Percentiles rank a stretch among this genome's conserved stretches.
phyloP scores from a whole-genome alignment of 768 basidiomycete species.

The Sutorius australiensis region DNA sequence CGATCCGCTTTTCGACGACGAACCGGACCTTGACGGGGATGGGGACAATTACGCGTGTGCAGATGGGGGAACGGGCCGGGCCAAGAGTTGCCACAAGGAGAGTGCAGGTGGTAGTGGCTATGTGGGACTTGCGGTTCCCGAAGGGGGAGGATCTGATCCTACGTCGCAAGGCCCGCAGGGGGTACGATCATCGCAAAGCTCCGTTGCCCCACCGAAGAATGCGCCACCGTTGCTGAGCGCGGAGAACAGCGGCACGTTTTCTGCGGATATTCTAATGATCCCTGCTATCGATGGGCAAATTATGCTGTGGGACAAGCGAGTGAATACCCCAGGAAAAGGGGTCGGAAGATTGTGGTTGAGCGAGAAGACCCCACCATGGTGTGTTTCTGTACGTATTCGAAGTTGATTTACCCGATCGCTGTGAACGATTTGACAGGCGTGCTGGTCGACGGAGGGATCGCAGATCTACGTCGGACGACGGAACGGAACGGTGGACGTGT shows the following conservation, averaged over 20 bases:
- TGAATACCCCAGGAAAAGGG: conserved; percentile 57
- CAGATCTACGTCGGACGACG: conserved; percentile 90
- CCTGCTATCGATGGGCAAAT: conserved; percentile 91
- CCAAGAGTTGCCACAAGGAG: conserved; percentile 15
- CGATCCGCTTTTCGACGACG: conserved; percentile 90
- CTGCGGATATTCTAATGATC: conserved; percentile 82
- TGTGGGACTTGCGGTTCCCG: conserved; percentile 29
- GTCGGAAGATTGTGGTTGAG: conserved; percentile 85
- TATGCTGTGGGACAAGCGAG: conserved; percentile 85
- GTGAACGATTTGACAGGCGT: conserved; percentile 56
- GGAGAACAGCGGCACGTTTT: conserved; percentile 57
- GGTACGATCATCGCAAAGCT: conserved; percentile 29
- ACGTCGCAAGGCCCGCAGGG: conserved; percentile 21
- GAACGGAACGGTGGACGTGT: conserved; percentile 88
- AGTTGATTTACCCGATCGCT: background rate
- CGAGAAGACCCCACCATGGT: conserved; percentile 94
- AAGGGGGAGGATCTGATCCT: conserved; percentile 21
- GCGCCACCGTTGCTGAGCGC: conserved; percentile 72
- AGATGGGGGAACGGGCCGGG: conserved; percentile 19
- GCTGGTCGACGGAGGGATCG: conserved; percentile 86
- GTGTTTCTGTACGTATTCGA: conserved; percentile 70
- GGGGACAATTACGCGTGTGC: conserved; percentile 21
- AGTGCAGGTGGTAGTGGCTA: conserved; percentile 7
- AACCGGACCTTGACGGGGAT: conserved; percentile 60
- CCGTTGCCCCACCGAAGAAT: conserved; percentile 61